A percentile compares a stretch with the other conserved stretches of the same genome.
These are phyloP conservation scores for Apocynum venetum DNA, from an alignment of 257 asterid genomes.

Conservation along the genomic window DNA sequence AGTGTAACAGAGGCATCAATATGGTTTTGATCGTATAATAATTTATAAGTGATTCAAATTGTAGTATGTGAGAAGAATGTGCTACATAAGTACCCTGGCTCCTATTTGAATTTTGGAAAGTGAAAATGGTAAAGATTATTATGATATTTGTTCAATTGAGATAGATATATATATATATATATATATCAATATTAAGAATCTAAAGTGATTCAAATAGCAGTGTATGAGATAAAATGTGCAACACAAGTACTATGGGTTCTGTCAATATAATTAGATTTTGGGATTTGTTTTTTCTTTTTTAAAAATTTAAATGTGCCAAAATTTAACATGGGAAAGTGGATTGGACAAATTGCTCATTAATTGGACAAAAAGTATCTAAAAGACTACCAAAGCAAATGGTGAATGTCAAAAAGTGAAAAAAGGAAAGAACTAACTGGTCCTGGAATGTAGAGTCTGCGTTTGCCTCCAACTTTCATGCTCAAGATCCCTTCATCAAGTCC, in stretches of 20 bases:
- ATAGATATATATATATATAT: no score
- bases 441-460: slow-evolving; percentile 82
- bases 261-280: background rate
- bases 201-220: no score
- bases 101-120: background rate
- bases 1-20: background rate
- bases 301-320: no score
- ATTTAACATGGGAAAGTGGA: background rate
- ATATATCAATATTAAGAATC: no score
- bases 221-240: no score
- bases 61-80: background rate
- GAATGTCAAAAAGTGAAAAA: background rate
- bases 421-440: slow-evolving; percentile 64
- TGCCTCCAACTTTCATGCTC: slow-evolving; percentile 93
- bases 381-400: background rate
- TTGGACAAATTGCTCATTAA: no score
- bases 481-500: slow-evolving; percentile 97
- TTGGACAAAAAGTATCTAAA: no score
- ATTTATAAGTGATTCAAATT: background rate
- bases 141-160: background rate
- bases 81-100: background rate
- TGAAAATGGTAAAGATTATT: background rate
- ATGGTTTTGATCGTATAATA: background rate
- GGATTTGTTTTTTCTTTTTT: background rate
- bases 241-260: no score